A percentile compares a stretch with the other conserved stretches of the same genome.
phyloP scores from a whole-genome alignment of 148 eudicot genomes.

The Camellia granthamiana region DNA sequence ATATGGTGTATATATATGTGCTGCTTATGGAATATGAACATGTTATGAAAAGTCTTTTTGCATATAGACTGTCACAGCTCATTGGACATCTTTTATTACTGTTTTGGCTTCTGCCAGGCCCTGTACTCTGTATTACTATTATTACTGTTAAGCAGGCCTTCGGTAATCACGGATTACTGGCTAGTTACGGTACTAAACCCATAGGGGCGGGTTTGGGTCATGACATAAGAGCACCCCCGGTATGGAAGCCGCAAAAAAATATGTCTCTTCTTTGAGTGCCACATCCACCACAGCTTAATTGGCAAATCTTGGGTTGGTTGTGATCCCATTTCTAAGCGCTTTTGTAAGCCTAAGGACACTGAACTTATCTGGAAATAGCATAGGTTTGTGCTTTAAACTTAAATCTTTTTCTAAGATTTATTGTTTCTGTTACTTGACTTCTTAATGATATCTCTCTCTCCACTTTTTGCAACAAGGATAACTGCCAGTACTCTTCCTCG shows the following conservation, averaged over 20 bases:
- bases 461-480: constrained; percentile 54
- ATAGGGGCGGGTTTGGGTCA: no score
- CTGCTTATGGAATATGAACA: no score
- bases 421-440: neutral
- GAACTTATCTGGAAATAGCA: constrained; percentile 78
- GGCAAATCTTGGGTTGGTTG: constrained; percentile 83
- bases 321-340: constrained; percentile 76
- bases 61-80: no score
- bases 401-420: neutral
- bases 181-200: no score
- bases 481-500: constrained; percentile 91
- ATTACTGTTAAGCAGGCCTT: no score
- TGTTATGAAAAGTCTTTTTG: no score
- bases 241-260: constrained; percentile 68
- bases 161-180: no score
- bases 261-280: constrained; percentile 71
- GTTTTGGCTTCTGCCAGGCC: no score
- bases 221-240: constrained; percentile 57
- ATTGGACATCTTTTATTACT: no score
- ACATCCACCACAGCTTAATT: constrained; percentile 60
- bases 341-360: constrained; percentile 74
- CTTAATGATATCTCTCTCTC: neutral
- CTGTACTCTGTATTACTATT: no score
- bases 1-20: no score
- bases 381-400: constrained; percentile 43